These are phyloP conservation scores for Falciphora oryzae DNA, from an alignment of 2,329 filamentous ascomycete genomes.

Conservation along the genomic window DNA sequence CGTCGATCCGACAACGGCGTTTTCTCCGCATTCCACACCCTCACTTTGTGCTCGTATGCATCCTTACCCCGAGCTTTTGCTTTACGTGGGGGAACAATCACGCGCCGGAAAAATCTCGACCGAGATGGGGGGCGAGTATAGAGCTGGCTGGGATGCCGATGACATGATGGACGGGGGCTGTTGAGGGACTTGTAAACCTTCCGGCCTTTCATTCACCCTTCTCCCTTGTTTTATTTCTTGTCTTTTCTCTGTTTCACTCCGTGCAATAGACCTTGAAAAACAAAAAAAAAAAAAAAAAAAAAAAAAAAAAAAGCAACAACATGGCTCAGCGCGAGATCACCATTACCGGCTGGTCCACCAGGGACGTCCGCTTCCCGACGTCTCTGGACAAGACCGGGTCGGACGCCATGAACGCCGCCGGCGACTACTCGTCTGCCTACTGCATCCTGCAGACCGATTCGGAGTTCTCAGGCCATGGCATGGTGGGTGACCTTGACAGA, in stretches of 20 bases:
- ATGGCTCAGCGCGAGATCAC: constrained; percentile 47
- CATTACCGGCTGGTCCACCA: constrained; percentile 65
- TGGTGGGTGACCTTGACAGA: constrained; percentile 43
- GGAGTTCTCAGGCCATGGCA: constrained; percentile 65
- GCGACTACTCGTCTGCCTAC: constrained; percentile 92
- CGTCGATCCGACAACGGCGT: no score
- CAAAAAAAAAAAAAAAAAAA: not conserved
- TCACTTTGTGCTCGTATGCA: no score
- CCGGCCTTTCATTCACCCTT: not conserved
- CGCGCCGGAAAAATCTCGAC: no score
- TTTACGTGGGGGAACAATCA: no score
- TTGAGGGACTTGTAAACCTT: no score
- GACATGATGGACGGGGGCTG: no score
- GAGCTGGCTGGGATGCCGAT: no score
- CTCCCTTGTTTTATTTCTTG: not conserved
- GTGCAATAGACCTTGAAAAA: not conserved
- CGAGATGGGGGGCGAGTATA: no score
- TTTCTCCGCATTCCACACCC: no score
- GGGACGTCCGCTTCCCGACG: constrained; percentile 79
- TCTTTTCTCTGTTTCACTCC: not conserved
- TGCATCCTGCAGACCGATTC: constrained; percentile 83
- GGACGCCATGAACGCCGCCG: constrained; percentile 93
- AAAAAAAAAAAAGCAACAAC: constrained; percentile 1
- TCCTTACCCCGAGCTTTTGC: no score
- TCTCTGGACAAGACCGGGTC: constrained; percentile 94